Evolutionary conservation across 768 basidiomycete species (phyloP).

Genomic region (Psilocybe sp.): DNA sequence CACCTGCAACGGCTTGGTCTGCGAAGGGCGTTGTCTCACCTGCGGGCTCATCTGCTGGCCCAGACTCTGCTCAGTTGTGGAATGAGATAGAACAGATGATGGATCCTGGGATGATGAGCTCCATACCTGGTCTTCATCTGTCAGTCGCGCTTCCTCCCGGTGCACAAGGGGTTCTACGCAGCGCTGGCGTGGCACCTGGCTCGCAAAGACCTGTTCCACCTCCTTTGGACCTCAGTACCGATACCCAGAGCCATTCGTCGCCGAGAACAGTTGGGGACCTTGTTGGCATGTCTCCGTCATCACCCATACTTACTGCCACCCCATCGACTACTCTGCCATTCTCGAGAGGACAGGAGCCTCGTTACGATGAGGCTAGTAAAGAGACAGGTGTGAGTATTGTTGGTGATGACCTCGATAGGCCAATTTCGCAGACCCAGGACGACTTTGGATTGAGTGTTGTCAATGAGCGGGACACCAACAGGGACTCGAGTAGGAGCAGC

Average conservation of each 20-base stretch:
- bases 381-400: too few species aligned
- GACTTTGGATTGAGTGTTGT: neutral
- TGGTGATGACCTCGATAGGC: too few species aligned
- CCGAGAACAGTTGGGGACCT: slow-evolving; percentile 19
- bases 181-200: slow-evolving; percentile 14
- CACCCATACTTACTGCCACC: slow-evolving; percentile 21
- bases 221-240: too few species aligned
- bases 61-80: slow-evolving; percentile 24
- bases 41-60: slow-evolving; percentile 17
- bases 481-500: slow-evolving; percentile 46
- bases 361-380: slow-evolving; percentile 9
- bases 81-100: slow-evolving; percentile 27
- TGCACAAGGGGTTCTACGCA: slow-evolving; percentile 20
- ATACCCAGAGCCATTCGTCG: too few species aligned
- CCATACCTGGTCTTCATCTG: slow-evolving; percentile 21
- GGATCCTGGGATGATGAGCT: slow-evolving; percentile 22
- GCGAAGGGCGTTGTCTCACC: slow-evolving; percentile 12
- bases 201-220: too few species aligned
- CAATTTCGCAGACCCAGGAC: neutral
- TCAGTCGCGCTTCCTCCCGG: slow-evolving; percentile 18
- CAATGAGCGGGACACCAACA: slow-evolving; percentile 22
- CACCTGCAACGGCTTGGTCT: slow-evolving; percentile 5
- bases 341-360: slow-evolving; percentile 16
- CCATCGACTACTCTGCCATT: slow-evolving; percentile 25
- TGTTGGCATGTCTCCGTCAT: slow-evolving; percentile 22